Base-by-base conservation (phyloP, 2,329 filamentous ascomycete species). In the Venturiaceae sp. region DNA sequence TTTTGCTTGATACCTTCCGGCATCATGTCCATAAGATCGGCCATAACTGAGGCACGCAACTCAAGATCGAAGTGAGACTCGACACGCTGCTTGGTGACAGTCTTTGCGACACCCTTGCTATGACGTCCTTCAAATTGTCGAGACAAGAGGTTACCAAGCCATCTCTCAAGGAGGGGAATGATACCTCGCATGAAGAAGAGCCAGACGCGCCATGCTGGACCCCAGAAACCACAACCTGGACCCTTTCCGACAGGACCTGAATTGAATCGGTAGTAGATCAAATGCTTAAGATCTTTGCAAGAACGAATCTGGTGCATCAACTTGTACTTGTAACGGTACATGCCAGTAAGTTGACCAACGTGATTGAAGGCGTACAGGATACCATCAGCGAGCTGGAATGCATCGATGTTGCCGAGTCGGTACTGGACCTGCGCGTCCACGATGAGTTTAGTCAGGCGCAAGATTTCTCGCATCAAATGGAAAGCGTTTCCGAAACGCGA, bases 281-380 rank as follows among this genome's bases (percentile, higher is more conserved):
- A 77, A 82, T 99, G 94, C 82, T 99, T 99, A 69, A 99, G 73
- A 75, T 99, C 94, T 75, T 99, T 99, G 80, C 94, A 99, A 0
- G 94, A 95, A 66, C 94, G 90, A 66, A 99, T 99, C 74, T 99
- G 94, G 72, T 99, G 94, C 94, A 99, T 99, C 59, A 99, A 81
- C 80, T 99, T 99, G 79, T 99, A 99, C 80, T 99, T 99, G 82
- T 99, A 99, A 61, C 94, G 88, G 75, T 99, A 99, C 94, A 99
- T 99, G 71, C 94, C 94, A 16, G 94, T 99, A 62, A 99, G 79
- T 73, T 99, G 95, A 62, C 94, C 94, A 59, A 99, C 94, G 66
- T 99, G 94, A 75, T 99, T 99, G 78, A 99, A 99, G 19, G 94
- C 95, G 66, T 99, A 99, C n/a, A 97, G 79, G 59, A 99, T 99